Conservation (phyloP, 169 alveolate species). For the Plasmodium chabaudi region DNA sequence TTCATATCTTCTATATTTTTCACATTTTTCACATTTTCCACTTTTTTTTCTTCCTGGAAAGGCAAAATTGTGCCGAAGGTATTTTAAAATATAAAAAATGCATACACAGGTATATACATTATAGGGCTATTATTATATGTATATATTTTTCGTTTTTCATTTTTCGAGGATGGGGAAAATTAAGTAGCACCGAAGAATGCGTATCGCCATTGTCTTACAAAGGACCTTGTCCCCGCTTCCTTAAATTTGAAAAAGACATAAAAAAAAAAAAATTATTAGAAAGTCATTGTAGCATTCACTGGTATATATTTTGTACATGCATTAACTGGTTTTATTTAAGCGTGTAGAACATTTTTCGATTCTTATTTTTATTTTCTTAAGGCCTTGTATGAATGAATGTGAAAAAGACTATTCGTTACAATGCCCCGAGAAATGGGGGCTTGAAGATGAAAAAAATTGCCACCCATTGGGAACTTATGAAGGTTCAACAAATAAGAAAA, state of each 20-base stretch:
- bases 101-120: not conserved
- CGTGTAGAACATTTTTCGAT: not conserved
- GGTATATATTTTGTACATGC: conserved; percentile 14
- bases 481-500: conserved; percentile 21
- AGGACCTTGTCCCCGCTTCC: conserved; percentile 71
- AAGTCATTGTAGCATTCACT: conserved; percentile 29
- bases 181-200: conserved; percentile 34
- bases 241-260: conserved; percentile 39
- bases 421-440: conserved; percentile 72
- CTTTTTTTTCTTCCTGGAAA: conserved; percentile 18
- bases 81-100: not conserved
- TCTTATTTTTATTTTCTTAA: not conserved
- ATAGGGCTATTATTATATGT: not conserved
- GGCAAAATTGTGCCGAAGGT: conserved; percentile 75
- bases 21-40: too few species aligned
- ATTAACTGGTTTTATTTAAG: not conserved
- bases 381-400: conserved; percentile 60
- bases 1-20: not conserved
- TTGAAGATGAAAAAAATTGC: conserved; percentile 40
- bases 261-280: conserved; percentile 42
- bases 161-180: conserved; percentile 47
- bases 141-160: not conserved
- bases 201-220: conserved; percentile 51
- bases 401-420: conserved; percentile 61
- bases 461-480: conserved; percentile 43